Conservation (phyloP, 257 asterid species). For the Cynanchum wilfordii region DNA sequence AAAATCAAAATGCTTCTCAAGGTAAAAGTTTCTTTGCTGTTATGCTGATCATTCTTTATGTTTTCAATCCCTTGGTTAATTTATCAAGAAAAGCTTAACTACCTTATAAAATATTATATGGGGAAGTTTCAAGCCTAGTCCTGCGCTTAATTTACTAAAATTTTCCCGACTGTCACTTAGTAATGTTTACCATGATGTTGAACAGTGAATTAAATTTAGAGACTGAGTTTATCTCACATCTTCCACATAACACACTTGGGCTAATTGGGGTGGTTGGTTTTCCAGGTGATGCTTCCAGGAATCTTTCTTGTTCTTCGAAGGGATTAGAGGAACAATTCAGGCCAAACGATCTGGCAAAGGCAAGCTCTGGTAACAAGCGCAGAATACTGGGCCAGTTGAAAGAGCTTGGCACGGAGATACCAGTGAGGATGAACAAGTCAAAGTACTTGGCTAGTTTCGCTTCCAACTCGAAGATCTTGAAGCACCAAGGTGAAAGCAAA, state of each 20-base stretch:
- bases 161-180: neutral
- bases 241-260: neutral
- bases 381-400: neutral
- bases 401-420: neutral
- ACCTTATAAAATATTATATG: neutral
- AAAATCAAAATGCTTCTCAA: neutral
- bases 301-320: neutral
- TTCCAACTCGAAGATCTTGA: neutral
- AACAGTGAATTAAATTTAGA: neutral
- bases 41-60: neutral
- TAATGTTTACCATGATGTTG: neutral
- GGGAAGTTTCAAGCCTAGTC: neutral
- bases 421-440: slow-evolving; percentile 6
- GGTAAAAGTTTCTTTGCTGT: slow-evolving; percentile 2
- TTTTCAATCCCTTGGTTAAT: neutral
- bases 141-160: neutral
- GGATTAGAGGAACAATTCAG: neutral
- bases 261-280: neutral
- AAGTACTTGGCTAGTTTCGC: slow-evolving; percentile 12
- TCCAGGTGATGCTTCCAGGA: neutral
- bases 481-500: slow-evolving; percentile 4
- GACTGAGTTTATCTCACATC: neutral
- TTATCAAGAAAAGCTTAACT: neutral
- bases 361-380: slow-evolving; percentile 7
- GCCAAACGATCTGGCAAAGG: slow-evolving; percentile 1